A percentile compares a stretch with the other conserved stretches of the same genome.
phyloP scores from a whole-genome alignment of 2,329 filamentous ascomycete genomes.

The Venturia asperata region DNA sequence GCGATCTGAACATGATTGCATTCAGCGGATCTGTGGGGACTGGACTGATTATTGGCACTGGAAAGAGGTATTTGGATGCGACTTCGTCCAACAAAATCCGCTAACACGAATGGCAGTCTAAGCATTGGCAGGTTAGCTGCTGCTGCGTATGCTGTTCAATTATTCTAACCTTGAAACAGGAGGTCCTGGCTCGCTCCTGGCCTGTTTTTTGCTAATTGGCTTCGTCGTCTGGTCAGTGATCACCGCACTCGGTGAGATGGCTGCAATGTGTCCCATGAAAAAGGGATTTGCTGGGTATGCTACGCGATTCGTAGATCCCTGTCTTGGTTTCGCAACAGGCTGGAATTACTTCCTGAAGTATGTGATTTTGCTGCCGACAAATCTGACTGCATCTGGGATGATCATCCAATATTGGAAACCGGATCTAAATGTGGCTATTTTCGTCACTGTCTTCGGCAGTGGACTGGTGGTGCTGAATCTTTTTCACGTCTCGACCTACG shows the following conservation, averaged over 20 bases:
- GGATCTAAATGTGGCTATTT: slow-evolving; percentile 18
- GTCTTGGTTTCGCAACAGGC: slow-evolving; percentile 17
- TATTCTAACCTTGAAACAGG: slow-evolving; percentile 12
- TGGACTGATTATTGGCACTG: slow-evolving; percentile 21
- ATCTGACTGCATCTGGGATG: slow-evolving; percentile 12
- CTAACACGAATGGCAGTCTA: not conserved
- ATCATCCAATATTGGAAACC: slow-evolving; percentile 14
- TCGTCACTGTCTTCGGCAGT: slow-evolving; percentile 13
- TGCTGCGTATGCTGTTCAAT: not conserved
- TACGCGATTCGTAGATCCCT: slow-evolving; percentile 19
- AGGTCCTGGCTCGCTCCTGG: slow-evolving; percentile 9
- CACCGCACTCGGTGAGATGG: slow-evolving; percentile 20
- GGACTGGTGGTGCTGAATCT: slow-evolving; percentile 14
- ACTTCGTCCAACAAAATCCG: not conserved
- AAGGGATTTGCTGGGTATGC: slow-evolving; percentile 19
- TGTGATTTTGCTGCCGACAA: slow-evolving; percentile 10
- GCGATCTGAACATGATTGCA: slow-evolving; percentile 18
- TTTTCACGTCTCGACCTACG: slow-evolving; percentile 7
- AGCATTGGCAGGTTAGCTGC: not conserved
- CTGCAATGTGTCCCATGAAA: slow-evolving; percentile 16
- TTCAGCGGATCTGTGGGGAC: slow-evolving; percentile 20
- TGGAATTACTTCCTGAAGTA: slow-evolving; percentile 19
- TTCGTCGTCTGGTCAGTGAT: slow-evolving; percentile 18
- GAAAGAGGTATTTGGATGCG: slow-evolving; percentile 10
- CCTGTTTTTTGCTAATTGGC: slow-evolving; percentile 10